These are phyloP conservation scores for Xylariaceae sp. DNA, from an alignment of 2,329 filamentous ascomycete species.

Conservation along the genomic window DNA sequence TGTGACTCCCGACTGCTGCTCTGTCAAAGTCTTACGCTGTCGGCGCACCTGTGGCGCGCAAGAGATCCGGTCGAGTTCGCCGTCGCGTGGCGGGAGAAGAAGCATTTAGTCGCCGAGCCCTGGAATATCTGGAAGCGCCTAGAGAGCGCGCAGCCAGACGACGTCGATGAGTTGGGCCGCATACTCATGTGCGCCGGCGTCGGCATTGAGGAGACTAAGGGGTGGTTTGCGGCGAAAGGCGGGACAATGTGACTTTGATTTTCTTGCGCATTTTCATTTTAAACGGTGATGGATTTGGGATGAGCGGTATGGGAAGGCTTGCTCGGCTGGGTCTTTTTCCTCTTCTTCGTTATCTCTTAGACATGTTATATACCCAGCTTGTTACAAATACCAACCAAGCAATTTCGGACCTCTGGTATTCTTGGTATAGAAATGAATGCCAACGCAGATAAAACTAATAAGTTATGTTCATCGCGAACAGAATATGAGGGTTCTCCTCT, in stretches of 20 bases:
- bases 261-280: too few relatives aligned
- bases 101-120: conserved; percentile 21
- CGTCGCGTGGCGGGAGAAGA: conserved; percentile 26
- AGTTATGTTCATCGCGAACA: background rate
- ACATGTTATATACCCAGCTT: background rate
- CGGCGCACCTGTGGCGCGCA: conserved; percentile 30
- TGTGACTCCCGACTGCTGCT: conserved; percentile 16
- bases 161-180: conserved; percentile 26
- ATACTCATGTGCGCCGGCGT: conserved; percentile 26
- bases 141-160: conserved; percentile 10
- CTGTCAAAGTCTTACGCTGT: conserved; percentile 29
- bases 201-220: conserved; percentile 28
- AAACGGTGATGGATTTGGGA: too few relatives aligned
- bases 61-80: conserved; percentile 27
- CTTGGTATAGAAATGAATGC: background rate
- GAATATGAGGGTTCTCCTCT: too few relatives aligned
- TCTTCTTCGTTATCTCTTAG: background rate
- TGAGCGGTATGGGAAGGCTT: too few relatives aligned
- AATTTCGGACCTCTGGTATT: background rate
- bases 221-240: conserved; percentile 28
- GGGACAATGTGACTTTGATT: conserved; percentile 12
- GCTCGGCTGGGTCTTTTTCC: too few relatives aligned
- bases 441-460: background rate
- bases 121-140: conserved; percentile 15
- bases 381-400: background rate